Percentiles rank a stretch among this genome's conserved stretches.
These are phyloP conservation scores for Pichia pseudocactophila DNA, from an alignment of 805 yeast genomes.

Conservation along the genomic window DNA sequence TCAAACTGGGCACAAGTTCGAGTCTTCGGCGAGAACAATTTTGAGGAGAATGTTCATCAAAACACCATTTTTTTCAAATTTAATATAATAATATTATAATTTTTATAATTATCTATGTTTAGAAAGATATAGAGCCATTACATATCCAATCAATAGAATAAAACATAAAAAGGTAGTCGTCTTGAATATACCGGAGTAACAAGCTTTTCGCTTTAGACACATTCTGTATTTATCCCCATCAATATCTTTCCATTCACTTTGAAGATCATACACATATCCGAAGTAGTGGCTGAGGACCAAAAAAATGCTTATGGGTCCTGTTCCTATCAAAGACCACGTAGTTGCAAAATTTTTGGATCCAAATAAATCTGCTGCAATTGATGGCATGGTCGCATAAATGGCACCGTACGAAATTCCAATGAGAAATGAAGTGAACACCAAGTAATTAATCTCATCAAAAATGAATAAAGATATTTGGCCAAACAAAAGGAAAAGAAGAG, in stretches of 20 bases:
- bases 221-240: slow-evolving; percentile 22
- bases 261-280: slow-evolving; percentile 43
- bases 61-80: too few relatives aligned
- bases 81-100: too few relatives aligned
- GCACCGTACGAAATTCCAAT: slow-evolving; percentile 65
- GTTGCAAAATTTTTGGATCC: slow-evolving; percentile 64
- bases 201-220: slow-evolving; percentile 35
- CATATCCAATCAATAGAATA: slow-evolving; percentile 17
- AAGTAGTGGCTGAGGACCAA: slow-evolving; percentile 46
- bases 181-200: slow-evolving; percentile 42
- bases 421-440: slow-evolving; percentile 43
- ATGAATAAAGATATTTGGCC: slow-evolving; percentile 31
- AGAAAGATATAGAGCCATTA: background rate
- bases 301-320: slow-evolving; percentile 56
- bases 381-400: slow-evolving; percentile 66
- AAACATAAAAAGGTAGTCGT: slow-evolving; percentile 31
- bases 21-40: too few relatives aligned
- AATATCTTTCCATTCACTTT: slow-evolving; percentile 33
- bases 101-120: background rate
- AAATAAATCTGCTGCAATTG: slow-evolving; percentile 63
- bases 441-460: slow-evolving; percentile 32
- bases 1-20: too few relatives aligned
- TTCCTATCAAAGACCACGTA: slow-evolving; percentile 66
- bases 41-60: too few relatives aligned
- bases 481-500: slow-evolving; percentile 30